Conservation (phyloP, 176 grass and related monocot species). For the Bromus sterilis region DNA sequence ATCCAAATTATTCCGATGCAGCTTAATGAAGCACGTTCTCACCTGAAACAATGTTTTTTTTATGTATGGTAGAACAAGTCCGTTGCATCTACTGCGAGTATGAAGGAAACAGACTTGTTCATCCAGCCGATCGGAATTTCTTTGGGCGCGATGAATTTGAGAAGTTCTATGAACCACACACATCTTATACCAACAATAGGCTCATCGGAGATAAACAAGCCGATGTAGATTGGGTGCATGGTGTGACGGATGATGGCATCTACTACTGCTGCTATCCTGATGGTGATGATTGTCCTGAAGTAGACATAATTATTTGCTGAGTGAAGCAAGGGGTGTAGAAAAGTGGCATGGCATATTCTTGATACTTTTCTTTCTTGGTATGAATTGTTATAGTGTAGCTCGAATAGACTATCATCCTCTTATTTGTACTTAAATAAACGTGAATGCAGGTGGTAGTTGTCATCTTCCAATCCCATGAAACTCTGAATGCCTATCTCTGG, state of each 20-base stretch:
- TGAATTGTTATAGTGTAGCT: not conserved
- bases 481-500: too few species aligned
- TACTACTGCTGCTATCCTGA: not conserved
- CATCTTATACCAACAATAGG: not conserved
- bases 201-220: not conserved
- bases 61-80: not conserved
- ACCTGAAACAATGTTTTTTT: not conserved
- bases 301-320: not conserved
- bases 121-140: not conserved
- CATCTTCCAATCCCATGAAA: too few species aligned
- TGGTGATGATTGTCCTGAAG: not conserved
- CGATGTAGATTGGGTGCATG: not conserved
- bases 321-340: not conserved
- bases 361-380: not conserved
- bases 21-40: not conserved
- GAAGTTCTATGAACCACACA: not conserved
- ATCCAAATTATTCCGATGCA: not conserved
- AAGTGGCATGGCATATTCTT: not conserved
- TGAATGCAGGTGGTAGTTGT: too few species aligned
- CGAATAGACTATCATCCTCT: not conserved
- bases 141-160: not conserved
- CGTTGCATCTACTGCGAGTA: constrained; percentile 6
- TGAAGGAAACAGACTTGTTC: not conserved
- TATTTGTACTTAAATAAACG: not conserved
- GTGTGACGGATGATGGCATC: not conserved